Evolutionary conservation across 805 yeast species (phyloP).

Genomic region (Cyberlindnera maclurae): DNA sequence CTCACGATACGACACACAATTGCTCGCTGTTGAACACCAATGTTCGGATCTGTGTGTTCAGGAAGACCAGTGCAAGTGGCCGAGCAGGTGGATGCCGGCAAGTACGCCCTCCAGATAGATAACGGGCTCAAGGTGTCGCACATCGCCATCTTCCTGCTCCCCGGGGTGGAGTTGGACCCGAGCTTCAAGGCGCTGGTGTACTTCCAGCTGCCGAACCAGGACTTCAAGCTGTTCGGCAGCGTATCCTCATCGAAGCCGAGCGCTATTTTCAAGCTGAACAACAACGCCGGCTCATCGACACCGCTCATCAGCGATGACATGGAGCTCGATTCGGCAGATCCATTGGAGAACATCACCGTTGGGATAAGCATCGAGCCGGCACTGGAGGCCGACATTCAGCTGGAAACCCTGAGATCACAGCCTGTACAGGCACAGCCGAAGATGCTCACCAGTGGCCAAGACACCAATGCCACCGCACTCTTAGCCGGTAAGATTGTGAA

Average conservation of each 20-base stretch:
- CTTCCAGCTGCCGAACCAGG: constrained; percentile 57
- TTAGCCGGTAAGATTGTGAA: constrained; percentile 84
- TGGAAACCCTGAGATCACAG: constrained; percentile 32
- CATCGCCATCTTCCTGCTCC: constrained; percentile 77
- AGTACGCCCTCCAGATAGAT: constrained; percentile 56
- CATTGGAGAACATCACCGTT: constrained; percentile 35
- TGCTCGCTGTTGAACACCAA: constrained; percentile 17
- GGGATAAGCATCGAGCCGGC: constrained; percentile 92
- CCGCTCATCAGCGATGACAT: constrained; percentile 43
- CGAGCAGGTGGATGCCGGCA: constrained; percentile 59
- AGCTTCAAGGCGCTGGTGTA: constrained; percentile 78
- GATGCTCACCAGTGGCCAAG: constrained; percentile 1
- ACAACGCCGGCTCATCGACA: constrained; percentile 25
- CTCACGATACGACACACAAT: background rate
- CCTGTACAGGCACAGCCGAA: background rate
- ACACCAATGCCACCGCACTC: constrained; percentile 36
- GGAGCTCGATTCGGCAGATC: constrained; percentile 39
- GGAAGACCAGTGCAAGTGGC: constrained; percentile 58
- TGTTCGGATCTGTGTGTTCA: constrained; percentile 75
- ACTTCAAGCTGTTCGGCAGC: constrained; percentile 63
- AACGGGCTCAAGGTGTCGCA: constrained; percentile 67
- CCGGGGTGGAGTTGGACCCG: constrained; percentile 68
- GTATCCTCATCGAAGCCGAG: constrained; percentile 67
- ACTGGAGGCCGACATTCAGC: constrained; percentile 51
- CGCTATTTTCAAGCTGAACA: constrained; percentile 82